These are phyloP conservation scores for Gossypium anomalum DNA, from an alignment of 345 rosid genomes.

Conservation along the genomic window DNA sequence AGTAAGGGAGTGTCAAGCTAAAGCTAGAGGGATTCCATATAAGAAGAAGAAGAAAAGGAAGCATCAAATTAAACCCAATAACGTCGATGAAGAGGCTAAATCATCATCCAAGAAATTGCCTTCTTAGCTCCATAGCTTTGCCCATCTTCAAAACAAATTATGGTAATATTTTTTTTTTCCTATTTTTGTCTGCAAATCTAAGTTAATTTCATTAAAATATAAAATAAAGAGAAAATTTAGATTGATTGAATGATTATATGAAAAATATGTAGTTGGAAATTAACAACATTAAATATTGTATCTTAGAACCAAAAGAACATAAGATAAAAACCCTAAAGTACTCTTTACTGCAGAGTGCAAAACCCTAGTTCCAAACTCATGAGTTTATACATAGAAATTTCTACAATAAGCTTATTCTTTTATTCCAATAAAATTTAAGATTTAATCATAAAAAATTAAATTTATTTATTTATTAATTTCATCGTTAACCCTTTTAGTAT, in stretches of 20 bases:
- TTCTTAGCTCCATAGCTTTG: conserved; percentile 6
- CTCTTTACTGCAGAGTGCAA: conserved; percentile 22
- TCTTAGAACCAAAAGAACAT: not conserved
- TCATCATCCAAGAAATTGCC: conserved; percentile 26
- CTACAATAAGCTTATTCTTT: too few species aligned
- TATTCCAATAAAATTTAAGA: too few species aligned
- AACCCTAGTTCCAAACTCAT: conserved; percentile 30
- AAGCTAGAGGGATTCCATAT: conserved; percentile 76
- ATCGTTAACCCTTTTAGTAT: too few species aligned
- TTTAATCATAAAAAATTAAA: too few species aligned
- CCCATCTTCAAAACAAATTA: not conserved
- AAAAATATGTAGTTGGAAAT: not conserved
- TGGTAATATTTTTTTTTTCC: not conserved
- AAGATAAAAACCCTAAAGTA: conserved; percentile 26
- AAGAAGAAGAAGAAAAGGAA: conserved; percentile 78
- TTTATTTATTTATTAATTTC: too few species aligned
- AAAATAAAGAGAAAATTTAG: not conserved
- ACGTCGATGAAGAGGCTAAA: conserved; percentile 30
- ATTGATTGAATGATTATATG: not conserved
- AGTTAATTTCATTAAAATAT: not conserved
- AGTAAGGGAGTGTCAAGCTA: conserved; percentile 76
- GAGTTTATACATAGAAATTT: too few species aligned
- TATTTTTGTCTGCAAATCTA: not conserved
- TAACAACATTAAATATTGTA: not conserved
- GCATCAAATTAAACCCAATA: conserved; percentile 34